Evolutionary conservation across 768 basidiomycete genomes (phyloP).

Genomic region (Leccinum broughii): DNA sequence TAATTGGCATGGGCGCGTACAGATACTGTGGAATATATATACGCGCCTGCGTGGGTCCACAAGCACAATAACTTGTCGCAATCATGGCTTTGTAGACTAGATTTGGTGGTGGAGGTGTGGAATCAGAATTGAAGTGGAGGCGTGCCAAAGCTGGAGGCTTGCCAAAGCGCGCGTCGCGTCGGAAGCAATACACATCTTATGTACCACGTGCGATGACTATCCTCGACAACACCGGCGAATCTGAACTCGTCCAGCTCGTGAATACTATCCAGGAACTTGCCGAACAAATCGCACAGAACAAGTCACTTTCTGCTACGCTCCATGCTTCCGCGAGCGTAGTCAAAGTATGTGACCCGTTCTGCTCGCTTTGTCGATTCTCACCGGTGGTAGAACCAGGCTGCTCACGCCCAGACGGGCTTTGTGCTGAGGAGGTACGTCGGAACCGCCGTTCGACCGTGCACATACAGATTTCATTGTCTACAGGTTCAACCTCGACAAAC

Average conservation of each 20-base stretch:
- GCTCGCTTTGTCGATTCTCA: background rate
- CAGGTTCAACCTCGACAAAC: constrained; percentile 86
- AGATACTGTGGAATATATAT: constrained; percentile 2
- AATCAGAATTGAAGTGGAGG: background rate
- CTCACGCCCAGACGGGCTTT: constrained; percentile 90
- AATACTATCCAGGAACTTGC: constrained; percentile 74
- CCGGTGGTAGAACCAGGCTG: constrained; percentile 67
- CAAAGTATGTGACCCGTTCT: constrained; percentile 60
- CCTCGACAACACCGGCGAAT: constrained; percentile 51
- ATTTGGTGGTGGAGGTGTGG: constrained; percentile 1
- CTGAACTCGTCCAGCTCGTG: constrained; percentile 65
- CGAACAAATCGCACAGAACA: constrained; percentile 81
- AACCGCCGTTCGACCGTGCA: background rate
- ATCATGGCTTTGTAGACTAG: background rate
- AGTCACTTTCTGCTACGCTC: constrained; percentile 66
- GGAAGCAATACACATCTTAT: constrained; percentile 3
- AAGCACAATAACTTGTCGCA: background rate
- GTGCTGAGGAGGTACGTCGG: constrained; percentile 72
- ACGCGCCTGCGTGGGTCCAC: background rate
- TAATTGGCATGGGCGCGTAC: background rate
- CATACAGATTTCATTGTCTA: constrained; percentile 1
- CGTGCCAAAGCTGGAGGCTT: constrained; percentile 3
- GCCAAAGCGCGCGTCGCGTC: background rate
- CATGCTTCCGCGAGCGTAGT: constrained; percentile 73
- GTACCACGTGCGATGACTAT: constrained; percentile 46